Base-by-base conservation (phyloP, 202 grass and related monocot genomes). In the Carex sylvatica region DNA sequence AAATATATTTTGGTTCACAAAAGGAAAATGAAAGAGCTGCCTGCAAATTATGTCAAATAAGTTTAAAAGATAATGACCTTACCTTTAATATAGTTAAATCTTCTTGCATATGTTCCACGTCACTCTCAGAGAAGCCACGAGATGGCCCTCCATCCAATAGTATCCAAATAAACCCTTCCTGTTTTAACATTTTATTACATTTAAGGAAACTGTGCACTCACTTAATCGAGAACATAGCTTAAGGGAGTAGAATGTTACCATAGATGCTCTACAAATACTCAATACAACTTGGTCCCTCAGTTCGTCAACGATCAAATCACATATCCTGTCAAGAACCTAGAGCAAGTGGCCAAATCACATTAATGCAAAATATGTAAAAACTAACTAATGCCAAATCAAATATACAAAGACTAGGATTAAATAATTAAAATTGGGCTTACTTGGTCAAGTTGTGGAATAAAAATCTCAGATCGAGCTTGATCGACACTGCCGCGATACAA, bases 121-220 rank as follows among this genome's bases (percentile, higher is more conserved):
- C 92, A 85, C 78, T 85, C 76, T 92, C 90, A 81, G 88, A 92
- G 86, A 94, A 97, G 46, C 84, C 85, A 58, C 92, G 92, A 30
- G 85, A 91, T 88, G 94, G 94, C 12, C 94, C 94, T 87, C 94
- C 94, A 89, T 97, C 88, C 79, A 97, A 87, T 56, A 94, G 65
- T 74, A 97, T 88, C 92, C 94, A 92, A 86, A 91, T 82, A 82
- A 89, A 85, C 9, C 90, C 90, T 83, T 94, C 94, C 94, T 97
- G 80, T 86, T 83, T 33, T 19, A 71, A 59, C 77, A 89, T 49
- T 42, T 74, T 74, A n/a, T 88, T 83, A 61, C 67, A 52, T 58
- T 60, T 59, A 70, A 67, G 78, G 36, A 81, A 54, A 61, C 64
- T 84, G 92, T 82, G 23, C 12, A 83, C 40, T 38, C 46, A 80